Percentiles rank a stretch among this genome's conserved stretches.
These are phyloP conservation scores for Geotrichum restrictum DNA, from an alignment of 1,139 yeast genomes.

Conservation along the genomic window DNA sequence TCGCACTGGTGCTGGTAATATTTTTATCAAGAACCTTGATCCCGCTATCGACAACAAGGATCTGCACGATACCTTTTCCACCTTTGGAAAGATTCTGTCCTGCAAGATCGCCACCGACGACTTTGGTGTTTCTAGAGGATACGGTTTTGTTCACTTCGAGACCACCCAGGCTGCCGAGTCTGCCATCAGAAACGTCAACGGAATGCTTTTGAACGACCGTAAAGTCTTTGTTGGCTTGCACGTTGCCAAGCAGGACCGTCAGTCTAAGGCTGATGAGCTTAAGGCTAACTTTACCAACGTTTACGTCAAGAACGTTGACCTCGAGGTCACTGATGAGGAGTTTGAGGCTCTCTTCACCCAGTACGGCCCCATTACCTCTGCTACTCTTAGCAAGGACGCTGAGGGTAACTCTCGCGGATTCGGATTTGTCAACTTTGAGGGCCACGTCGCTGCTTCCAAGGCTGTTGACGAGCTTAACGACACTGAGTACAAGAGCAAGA, in stretches of 20 bases:
- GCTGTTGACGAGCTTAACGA: conserved; percentile 94
- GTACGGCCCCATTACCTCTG: conserved; percentile 80
- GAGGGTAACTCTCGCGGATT: conserved; percentile 94
- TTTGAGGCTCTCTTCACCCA: conserved; percentile 68
- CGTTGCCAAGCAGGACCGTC: conserved; percentile 90
- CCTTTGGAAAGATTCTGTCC: conserved; percentile 92
- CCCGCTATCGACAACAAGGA: conserved; percentile 99
- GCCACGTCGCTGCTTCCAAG: conserved; percentile 80
- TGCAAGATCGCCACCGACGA: conserved; percentile 97
- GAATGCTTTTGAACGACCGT: conserved; percentile 96
- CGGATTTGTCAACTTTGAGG: conserved; percentile 88
- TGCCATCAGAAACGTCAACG: conserved; percentile 96
- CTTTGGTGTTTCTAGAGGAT: conserved; percentile 88
- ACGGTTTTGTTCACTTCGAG: conserved; percentile 97
- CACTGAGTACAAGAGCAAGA: conserved; percentile 77
- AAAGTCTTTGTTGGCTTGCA: conserved; percentile 97
- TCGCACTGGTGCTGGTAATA: conserved; percentile 95
- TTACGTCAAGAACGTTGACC: conserved; percentile 83
- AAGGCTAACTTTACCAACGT: conserved; percentile 94
- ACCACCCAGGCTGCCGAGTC: conserved; percentile 88
- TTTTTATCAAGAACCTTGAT: conserved; percentile 96
- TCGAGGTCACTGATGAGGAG: conserved; percentile 65
- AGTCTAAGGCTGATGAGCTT: conserved; percentile 86
- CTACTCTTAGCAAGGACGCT: conserved; percentile 73
- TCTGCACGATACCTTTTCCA: conserved; percentile 94